Evolutionary conservation across 2,329 filamentous ascomycete genomes (phyloP), one percentile per base, ranked within the genome.

Genomic region (Orbilia blumenaviensis): DNA sequence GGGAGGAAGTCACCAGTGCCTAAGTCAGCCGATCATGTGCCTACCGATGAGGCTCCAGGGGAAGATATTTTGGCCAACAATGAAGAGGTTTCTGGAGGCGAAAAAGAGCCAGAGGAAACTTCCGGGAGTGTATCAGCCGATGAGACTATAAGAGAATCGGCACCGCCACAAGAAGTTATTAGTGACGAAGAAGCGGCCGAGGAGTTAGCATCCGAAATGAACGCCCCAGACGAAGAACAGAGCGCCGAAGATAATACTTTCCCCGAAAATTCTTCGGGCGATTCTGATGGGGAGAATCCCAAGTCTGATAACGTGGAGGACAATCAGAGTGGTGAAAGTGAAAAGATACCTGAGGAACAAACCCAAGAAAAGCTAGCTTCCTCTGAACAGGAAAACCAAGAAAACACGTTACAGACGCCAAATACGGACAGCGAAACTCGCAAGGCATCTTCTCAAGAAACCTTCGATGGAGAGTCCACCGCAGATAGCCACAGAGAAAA

Each of bases 1-100:
- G 64, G 72, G 4, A 64, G 50, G 16, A 76, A 76, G 23, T 5
- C n/a, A 3, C 25, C 29, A 8, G 34, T 16, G 2, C n/a, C 71
- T 21, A 38, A 16, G 18, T 29, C 38, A 7, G 6, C 34, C 3
- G 36, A 48, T 8, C 34, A 50, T 29, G 10, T 12, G 7, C 7
- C n/a, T 18, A 66, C 34, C n/a, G 62, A 73, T 1, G 61, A 48
- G 29, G 14, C 21, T 4, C 25, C 46, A 1, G 21, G 18, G 10
- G 50, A 41, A n/a, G 46, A 56, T 1, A 58, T 27, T 12, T 23
- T 18, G 12, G 21, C 21, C 8, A 23, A 23, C 16, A 50, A 60
- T 12, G 36, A 34, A 34, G n/a, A 7, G 32, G 27, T 3, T 10
- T 7, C 12, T 27, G 18, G 52, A 18, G 52, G 12, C 12, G 6